phyloP scores from a whole-genome alignment of 805 yeast genomes.

The Diddensiella caesifluorescens region DNA sequence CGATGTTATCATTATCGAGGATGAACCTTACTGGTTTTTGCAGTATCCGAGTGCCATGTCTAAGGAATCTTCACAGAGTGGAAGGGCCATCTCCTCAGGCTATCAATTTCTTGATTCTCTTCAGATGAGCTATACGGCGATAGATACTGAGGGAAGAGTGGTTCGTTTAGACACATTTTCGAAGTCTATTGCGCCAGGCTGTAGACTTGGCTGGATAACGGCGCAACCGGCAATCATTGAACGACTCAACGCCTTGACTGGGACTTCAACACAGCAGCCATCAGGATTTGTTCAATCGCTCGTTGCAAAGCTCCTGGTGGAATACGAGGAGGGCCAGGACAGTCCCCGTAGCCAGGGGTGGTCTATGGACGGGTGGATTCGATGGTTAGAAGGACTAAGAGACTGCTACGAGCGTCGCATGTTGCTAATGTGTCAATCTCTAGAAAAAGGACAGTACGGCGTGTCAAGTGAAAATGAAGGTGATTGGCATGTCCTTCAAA shows the following conservation, averaged over 20 bases:
- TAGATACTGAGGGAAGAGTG: conserved; percentile 87
- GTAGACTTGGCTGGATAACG: conserved; percentile 83
- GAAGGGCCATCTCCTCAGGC: conserved; percentile 6
- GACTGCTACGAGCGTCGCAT: conserved; percentile 78
- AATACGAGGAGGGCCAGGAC: conserved; percentile 70
- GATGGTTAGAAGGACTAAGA: conserved; percentile 75
- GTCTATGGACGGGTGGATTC: conserved; percentile 43
- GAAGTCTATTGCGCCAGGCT: conserved; percentile 89
- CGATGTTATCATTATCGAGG: conserved; percentile 84
- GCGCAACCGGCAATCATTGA: conserved; percentile 65
- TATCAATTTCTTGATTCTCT: conserved; percentile 58
- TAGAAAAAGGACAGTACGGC: conserved; percentile 42
- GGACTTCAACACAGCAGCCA: conserved; percentile 75
- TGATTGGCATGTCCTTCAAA: conserved; percentile 9
- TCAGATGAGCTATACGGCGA: conserved; percentile 68
- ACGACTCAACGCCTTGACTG: conserved; percentile 64
- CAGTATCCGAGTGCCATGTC: conserved; percentile 60
- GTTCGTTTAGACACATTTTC: conserved; percentile 85
- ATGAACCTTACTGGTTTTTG: conserved; percentile 94
- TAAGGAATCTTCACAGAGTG: background rate
- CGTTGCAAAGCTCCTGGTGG: conserved; percentile 62
- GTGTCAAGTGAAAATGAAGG: conserved; percentile 14
- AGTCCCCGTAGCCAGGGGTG: conserved; percentile 4
- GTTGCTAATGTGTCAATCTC: conserved; percentile 73
- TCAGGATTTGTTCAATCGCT: conserved; percentile 76